Percentiles rank a stretch among this genome's conserved stretches.
Conservation (phyloP, 768 basidiomycete species). For the Pleurotus sapidus region DNA sequence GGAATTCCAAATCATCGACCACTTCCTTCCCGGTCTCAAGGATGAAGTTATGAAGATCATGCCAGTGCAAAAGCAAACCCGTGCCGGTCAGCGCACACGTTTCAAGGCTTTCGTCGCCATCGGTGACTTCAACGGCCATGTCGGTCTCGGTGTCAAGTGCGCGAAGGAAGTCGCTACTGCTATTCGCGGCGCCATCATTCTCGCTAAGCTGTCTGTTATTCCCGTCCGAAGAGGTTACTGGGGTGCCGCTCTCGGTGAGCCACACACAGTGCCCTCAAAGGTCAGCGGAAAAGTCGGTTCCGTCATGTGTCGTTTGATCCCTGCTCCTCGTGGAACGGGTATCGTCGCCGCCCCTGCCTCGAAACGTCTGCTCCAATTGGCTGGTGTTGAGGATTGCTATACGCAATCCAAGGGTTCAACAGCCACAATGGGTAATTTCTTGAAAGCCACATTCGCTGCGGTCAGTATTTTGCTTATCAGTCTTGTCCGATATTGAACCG, state of each 20-base stretch:
- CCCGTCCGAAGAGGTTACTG: constrained; percentile 99
- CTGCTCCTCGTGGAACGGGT: constrained; percentile 97
- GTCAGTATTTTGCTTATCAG: constrained; percentile 38
- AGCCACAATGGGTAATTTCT: constrained; percentile 98
- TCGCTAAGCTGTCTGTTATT: constrained; percentile 96
- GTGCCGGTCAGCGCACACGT: constrained; percentile 98
- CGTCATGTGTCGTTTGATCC: constrained; percentile 98
- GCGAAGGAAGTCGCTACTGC: constrained; percentile 99
- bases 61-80: constrained; percentile 99
- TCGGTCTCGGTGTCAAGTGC: constrained; percentile 99
- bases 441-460: constrained; percentile 94
- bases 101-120: constrained; percentile 99
- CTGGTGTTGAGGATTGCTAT: constrained; percentile 97
- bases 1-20: constrained; percentile 99
- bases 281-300: constrained; percentile 98
- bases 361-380: constrained; percentile 94
- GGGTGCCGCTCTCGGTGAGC: constrained; percentile 98
- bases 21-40: constrained; percentile 98
- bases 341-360: constrained; percentile 98
- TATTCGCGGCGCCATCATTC: constrained; percentile 98
- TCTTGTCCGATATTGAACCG: constrained; percentile 1
- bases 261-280: constrained; percentile 98
- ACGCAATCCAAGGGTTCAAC: constrained; percentile 98
- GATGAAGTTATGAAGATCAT: constrained; percentile 99
- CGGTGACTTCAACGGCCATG: constrained; percentile 97